Evolutionary conservation across 164 flowering plant genomes (phyloP).

Genomic region (Berberis thunbergii): DNA sequence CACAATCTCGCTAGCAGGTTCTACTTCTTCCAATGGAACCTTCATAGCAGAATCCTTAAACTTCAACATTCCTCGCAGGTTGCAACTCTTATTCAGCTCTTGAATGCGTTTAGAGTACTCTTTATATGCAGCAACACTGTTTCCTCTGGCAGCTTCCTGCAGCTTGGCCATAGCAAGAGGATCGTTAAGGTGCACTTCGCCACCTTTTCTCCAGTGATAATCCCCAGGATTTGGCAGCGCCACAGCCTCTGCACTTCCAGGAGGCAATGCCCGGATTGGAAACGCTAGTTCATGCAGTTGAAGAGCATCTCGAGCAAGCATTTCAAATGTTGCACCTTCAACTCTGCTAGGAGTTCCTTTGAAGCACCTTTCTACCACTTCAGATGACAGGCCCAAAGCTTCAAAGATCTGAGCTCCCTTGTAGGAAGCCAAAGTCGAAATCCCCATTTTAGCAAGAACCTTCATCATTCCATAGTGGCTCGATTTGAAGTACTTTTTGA

Average conservation of each 20-base stretch:
- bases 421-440: conserved; percentile 96
- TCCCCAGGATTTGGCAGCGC: conserved; percentile 96
- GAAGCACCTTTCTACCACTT: conserved; percentile 86
- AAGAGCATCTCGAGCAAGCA: conserved; percentile 82
- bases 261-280: conserved; percentile 60
- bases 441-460: conserved; percentile 99
- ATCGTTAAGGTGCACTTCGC: conserved; percentile 93
- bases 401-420: conserved; percentile 99
- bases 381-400: conserved; percentile 95
- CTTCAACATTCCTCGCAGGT: conserved; percentile 83
- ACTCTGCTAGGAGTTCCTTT: conserved; percentile 96
- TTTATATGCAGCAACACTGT: conserved; percentile 89
- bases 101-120: conserved; percentile 87
- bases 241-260: conserved; percentile 88
- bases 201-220: conserved; percentile 98
- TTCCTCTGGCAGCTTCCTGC: conserved; percentile 87
- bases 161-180: conserved; percentile 95
- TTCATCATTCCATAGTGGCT: conserved; percentile 99
- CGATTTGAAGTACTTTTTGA: conserved; percentile 86
- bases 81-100: conserved; percentile 78
- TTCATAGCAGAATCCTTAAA: conserved; percentile 59
- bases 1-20: conserved; percentile 96
- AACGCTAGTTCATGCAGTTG: conserved; percentile 86
- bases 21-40: conserved; percentile 87
- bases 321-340: conserved; percentile 98